A percentile compares a stretch with the other conserved stretches of the same genome.
These are phyloP conservation scores for Bisporella sp. DNA, from an alignment of 2,329 filamentous ascomycete species.

Conservation along the genomic window DNA sequence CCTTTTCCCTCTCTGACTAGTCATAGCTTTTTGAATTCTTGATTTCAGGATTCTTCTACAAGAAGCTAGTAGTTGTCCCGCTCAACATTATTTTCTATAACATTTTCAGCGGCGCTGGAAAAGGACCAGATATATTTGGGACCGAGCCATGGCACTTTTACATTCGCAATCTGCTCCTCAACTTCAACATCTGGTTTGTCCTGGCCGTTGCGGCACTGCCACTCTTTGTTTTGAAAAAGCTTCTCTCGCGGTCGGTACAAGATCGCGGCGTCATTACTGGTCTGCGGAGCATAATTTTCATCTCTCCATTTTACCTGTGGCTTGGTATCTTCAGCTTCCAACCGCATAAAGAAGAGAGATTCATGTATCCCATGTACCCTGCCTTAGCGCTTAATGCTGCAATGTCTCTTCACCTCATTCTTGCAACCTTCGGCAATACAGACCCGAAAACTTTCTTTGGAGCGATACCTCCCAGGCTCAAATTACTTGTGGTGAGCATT, in stretches of 20 bases:
- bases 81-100: conserved; percentile 97
- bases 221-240: conserved; percentile 66
- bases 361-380: conserved; percentile 97
- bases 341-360: conserved; percentile 95
- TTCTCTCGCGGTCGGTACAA: conserved; percentile 47
- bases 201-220: conserved; percentile 71
- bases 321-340: conserved; percentile 84
- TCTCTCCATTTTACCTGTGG: conserved; percentile 91
- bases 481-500: conserved; percentile 54
- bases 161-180: conserved; percentile 79
- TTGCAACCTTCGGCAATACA: conserved; percentile 66
- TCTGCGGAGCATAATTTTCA: conserved; percentile 69
- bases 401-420: conserved; percentile 71
- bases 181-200: conserved; percentile 93
- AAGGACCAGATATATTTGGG: conserved; percentile 86
- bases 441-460: conserved; percentile 60
- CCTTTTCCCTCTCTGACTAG: conserved; percentile 21
- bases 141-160: conserved; percentile 98
- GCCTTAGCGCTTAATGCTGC: conserved; percentile 85
- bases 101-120: conserved; percentile 70
- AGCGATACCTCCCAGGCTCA: conserved; percentile 68
- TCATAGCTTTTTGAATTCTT: conserved; percentile 59
- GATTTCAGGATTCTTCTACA: conserved; percentile 82
- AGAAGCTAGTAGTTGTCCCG: conserved; percentile 66
- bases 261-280: conserved; percentile 58